Conservation (phyloP, 2,329 filamentous ascomycete genomes). For the Chrysoporthe deuterocubensis region DNA sequence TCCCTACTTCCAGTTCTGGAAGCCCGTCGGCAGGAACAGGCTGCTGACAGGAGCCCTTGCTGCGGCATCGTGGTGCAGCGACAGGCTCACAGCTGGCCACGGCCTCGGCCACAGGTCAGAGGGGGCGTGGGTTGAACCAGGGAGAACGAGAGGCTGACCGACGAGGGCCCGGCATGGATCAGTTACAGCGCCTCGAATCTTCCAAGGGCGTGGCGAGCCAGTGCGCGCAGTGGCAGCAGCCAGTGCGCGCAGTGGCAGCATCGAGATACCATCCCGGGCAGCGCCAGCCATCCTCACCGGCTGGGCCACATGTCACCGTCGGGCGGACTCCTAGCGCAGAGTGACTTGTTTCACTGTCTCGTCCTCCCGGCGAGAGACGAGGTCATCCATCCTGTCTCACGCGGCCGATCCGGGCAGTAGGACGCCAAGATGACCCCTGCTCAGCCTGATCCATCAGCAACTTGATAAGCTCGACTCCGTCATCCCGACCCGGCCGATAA, state of each 20-base stretch:
- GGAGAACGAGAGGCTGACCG: not conserved
- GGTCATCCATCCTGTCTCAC: constrained; percentile 6
- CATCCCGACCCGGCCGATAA: constrained; percentile 14
- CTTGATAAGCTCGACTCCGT: constrained; percentile 13
- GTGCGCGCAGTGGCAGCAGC: not conserved
- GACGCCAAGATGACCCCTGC: constrained; percentile 1
- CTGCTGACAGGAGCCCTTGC: constrained; percentile 1
- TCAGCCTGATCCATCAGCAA: constrained; percentile 3
- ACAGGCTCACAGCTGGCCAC: constrained; percentile 5
- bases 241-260: not conserved
- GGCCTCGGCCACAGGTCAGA: not conserved
- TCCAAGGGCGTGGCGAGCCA: not conserved
- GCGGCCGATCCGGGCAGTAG: not conserved
- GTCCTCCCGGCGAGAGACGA: not conserved
- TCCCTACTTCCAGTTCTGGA: not conserved
- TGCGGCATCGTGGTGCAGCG: constrained; percentile 15
- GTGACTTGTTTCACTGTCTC: not conserved
- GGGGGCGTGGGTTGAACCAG: not conserved
- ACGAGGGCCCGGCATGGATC: too few relatives aligned
- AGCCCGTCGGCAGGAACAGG: not conserved
- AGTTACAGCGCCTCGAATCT: not conserved
- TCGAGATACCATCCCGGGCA: not conserved
- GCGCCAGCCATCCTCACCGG: not conserved
- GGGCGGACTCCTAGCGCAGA: not conserved
- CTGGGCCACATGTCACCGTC: not conserved